phyloP scores from a whole-genome alignment of 1,284 basidiomycete species.

The Naganishia cerealis region DNA sequence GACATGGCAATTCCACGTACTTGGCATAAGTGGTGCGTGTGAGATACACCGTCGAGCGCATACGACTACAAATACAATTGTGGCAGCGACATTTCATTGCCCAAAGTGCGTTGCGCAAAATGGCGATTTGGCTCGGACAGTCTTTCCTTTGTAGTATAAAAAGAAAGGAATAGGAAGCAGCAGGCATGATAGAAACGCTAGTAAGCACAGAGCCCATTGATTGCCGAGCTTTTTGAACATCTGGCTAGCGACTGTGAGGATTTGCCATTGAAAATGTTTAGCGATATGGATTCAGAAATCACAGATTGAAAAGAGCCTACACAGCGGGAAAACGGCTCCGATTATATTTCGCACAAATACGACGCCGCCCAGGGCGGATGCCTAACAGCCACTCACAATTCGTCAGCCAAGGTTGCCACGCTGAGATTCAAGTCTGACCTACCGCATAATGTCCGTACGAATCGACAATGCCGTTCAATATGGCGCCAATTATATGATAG shows the following conservation, averaged over 20 bases:
- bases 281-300: too few species aligned
- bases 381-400: conserved; percentile 17
- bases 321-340: conserved; percentile 41
- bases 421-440: neutral
- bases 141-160: conserved; percentile 49
- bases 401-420: neutral
- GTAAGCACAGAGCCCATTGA: conserved; percentile 43
- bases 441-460: conserved; percentile 42
- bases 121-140: conserved; percentile 35
- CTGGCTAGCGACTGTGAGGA: conserved; percentile 37
- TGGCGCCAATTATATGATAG: conserved; percentile 41
- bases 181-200: conserved; percentile 41
- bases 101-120: conserved; percentile 25
- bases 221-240: conserved; percentile 44
- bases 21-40: too few species aligned
- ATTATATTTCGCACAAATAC: conserved; percentile 42
- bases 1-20: too few species aligned
- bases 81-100: neutral
- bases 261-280: neutral
- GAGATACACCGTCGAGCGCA: too few species aligned
- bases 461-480: conserved; percentile 43
- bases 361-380: conserved; percentile 39
- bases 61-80: too few species aligned
- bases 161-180: conserved; percentile 46
- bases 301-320: conserved; percentile 32